Percentiles rank a stretch among this genome's conserved stretches.
These are phyloP conservation scores for Acacia acuminata DNA, from an alignment of 306 rosid species.

Conservation along the genomic window DNA sequence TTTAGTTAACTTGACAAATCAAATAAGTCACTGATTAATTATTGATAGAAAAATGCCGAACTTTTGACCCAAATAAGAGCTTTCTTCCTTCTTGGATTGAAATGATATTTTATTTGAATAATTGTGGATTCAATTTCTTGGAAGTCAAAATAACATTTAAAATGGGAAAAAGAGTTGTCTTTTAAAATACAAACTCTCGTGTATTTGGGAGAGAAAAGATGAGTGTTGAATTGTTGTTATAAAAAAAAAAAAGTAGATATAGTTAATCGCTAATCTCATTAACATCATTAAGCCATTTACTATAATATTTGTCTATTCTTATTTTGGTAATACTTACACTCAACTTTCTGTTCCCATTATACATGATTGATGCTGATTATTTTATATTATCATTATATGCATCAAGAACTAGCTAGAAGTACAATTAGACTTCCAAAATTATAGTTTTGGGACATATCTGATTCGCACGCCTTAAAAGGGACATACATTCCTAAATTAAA, in stretches of 20 bases:
- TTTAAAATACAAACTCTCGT: neutral
- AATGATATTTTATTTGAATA: neutral
- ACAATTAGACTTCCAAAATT: no score
- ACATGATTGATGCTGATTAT: neutral
- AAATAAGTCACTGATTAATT: neutral
- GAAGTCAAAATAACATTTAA: neutral
- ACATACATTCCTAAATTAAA: no score
- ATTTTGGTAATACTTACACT: neutral
- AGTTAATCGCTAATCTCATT: neutral
- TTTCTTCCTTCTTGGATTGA: no score
- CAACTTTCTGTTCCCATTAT: neutral
- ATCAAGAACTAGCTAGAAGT: neutral
- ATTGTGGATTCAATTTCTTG: neutral
- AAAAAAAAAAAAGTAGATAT: neutral
- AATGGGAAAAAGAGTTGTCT: neutral
- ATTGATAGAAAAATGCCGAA: neutral
- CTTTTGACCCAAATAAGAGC: neutral
- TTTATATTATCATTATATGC: neutral
- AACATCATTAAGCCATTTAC: neutral
- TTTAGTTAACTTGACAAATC: neutral
- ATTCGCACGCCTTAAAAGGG: no score
- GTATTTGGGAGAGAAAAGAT: neutral
- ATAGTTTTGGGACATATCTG: neutral
- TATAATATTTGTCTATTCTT: neutral
- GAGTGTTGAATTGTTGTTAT: neutral